phyloP scores from a whole-genome alignment of 1,284 basidiomycete species.

The Inonotus hispidus region DNA sequence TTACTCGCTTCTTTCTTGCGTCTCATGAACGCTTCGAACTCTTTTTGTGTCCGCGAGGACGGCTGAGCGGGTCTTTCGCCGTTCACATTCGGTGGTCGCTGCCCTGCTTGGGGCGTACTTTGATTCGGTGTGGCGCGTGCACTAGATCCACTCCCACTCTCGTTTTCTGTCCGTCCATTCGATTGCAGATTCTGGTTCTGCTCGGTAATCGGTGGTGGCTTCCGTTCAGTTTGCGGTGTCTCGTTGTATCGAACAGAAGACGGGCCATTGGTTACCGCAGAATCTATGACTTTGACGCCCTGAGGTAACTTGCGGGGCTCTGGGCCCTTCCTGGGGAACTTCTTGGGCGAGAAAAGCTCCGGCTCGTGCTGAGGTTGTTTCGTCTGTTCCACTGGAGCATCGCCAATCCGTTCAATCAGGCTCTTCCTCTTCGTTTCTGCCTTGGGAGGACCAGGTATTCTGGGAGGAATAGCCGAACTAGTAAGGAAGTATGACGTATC shows the following conservation, averaged over 20 bases:
- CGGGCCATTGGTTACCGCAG: not conserved
- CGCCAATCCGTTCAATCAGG: not conserved
- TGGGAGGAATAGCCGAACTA: not conserved
- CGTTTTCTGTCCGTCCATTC: not conserved
- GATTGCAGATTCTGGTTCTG: not conserved
- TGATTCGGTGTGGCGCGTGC: not conserved
- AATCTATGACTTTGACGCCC: not conserved
- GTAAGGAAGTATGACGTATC: slow-evolving; percentile 5
- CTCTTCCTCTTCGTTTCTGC: not conserved
- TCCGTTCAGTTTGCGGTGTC: not conserved
- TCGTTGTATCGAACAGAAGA: not conserved
- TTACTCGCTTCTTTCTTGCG: slow-evolving; percentile 16
- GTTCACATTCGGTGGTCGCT: not conserved
- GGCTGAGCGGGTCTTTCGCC: not conserved
- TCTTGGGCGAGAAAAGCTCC: not conserved
- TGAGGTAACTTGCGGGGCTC: not conserved
- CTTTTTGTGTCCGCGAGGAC: not conserved
- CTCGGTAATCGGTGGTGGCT: not conserved
- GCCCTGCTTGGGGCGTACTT: not conserved
- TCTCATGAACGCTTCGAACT: slow-evolving; percentile 8
- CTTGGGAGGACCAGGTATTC: not conserved
- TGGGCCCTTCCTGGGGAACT: not conserved
- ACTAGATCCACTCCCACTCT: not conserved
- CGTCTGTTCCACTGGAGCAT: not conserved
- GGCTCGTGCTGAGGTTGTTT: not conserved